Evolutionary conservation across 257 asterid genomes (phyloP).

Genomic region (Solanum pinnatisectum): DNA sequence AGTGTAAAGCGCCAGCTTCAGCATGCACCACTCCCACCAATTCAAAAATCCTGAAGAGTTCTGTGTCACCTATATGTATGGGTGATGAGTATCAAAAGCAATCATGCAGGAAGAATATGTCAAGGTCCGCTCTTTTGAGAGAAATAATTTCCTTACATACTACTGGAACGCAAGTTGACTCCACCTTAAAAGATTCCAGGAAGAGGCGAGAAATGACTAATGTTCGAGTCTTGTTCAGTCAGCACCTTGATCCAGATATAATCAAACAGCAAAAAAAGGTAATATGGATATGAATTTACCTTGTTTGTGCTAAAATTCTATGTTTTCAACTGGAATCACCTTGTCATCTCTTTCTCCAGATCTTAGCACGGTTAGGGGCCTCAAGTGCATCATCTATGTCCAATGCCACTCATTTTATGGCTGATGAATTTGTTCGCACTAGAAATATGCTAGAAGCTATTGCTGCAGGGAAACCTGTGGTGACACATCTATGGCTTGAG

Average conservation of each 20-base stretch:
- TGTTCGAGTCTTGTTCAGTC: slow-evolving; percentile 81
- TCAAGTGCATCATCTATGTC: slow-evolving; percentile 54
- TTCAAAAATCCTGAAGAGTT: slow-evolving; percentile 24
- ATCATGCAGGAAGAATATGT: slow-evolving; percentile 51
- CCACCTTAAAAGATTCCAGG: slow-evolving; percentile 41
- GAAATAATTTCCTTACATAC: slow-evolving; percentile 32
- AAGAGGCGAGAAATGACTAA: slow-evolving; percentile 65
- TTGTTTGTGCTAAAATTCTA: neutral
- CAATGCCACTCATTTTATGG: slow-evolving; percentile 90
- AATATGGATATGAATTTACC: neutral
- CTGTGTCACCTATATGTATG: slow-evolving; percentile 79
- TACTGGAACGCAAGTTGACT: slow-evolving; percentile 15
- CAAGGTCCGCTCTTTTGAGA: slow-evolving; percentile 39
- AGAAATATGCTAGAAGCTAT: slow-evolving; percentile 94
- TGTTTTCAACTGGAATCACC: slow-evolving; percentile 6
- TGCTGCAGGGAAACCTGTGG: slow-evolving; percentile 87
- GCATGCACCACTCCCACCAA: slow-evolving; percentile 46
- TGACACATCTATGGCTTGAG: slow-evolving; percentile 82
- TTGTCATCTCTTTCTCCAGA: slow-evolving; percentile 24
- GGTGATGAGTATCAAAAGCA: slow-evolving; percentile 85
- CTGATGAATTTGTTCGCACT: slow-evolving; percentile 89
- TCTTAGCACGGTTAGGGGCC: slow-evolving; percentile 73
- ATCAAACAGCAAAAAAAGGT: slow-evolving; percentile 83
- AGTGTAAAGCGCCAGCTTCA: slow-evolving; percentile 15
- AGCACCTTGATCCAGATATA: slow-evolving; percentile 70